These are phyloP conservation scores for Boechera stricta DNA, from an alignment of 345 rosid genomes.

Conservation along the genomic window DNA sequence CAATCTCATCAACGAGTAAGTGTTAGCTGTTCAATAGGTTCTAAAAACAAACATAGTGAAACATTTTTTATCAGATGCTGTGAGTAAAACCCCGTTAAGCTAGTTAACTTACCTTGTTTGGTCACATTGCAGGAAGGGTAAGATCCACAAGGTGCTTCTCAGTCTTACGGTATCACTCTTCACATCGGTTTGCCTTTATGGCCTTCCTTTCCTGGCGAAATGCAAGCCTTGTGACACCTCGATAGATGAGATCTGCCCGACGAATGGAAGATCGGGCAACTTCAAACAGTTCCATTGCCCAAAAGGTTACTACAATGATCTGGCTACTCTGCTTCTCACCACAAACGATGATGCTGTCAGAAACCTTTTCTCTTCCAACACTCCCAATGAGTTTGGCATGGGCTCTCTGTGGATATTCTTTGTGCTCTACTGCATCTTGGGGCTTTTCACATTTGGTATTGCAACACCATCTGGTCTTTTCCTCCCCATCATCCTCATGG, in stretches of 20 bases:
- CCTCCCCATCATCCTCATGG: conserved; percentile 91
- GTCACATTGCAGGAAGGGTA: conserved; percentile 73
- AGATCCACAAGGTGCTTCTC: conserved; percentile 75
- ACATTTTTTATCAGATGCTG: neutral
- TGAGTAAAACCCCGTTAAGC: neutral
- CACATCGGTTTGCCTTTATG: conserved; percentile 77
- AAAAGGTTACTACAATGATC: conserved; percentile 82
- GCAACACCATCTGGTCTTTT: conserved; percentile 97
- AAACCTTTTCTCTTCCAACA: conserved; percentile 80
- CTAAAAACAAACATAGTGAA: neutral
- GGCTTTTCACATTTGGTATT: conserved; percentile 85
- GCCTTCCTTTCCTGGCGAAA: conserved; percentile 80
- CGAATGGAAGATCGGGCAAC: conserved; percentile 70
- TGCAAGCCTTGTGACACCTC: conserved; percentile 75
- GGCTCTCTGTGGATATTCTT: conserved; percentile 74
- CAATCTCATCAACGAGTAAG: conserved; percentile 85
- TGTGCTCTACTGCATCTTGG: conserved; percentile 70
- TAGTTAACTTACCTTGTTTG: conserved; percentile 31
- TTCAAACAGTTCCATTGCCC: conserved; percentile 95
- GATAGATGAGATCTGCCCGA: conserved; percentile 60
- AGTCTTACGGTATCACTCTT: conserved; percentile 71
- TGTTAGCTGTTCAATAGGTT: neutral
- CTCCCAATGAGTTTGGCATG: conserved; percentile 61
- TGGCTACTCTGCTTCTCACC: conserved; percentile 86
- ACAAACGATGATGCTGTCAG: conserved; percentile 95